A percentile compares a stretch with the other conserved stretches of the same genome.
phyloP scores from a whole-genome alignment of 345 rosid genomes.

The Kernera saxatilis region DNA sequence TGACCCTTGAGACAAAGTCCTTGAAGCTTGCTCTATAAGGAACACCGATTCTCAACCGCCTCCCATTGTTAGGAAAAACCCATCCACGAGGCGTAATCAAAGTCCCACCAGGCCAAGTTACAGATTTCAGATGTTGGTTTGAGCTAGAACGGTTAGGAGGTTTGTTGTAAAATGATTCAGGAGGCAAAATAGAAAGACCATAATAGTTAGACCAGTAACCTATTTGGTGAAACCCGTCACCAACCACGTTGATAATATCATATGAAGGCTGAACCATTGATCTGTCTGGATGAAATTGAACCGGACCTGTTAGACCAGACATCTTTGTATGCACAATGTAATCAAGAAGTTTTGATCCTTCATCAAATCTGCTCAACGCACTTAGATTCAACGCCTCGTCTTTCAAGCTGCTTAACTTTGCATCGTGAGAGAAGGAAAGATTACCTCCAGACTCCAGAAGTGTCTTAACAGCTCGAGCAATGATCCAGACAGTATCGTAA shows the following conservation, averaged over 20 bases:
- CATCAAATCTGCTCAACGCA: constrained; percentile 66
- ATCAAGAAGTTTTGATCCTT: constrained; percentile 52
- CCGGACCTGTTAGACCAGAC: constrained; percentile 73
- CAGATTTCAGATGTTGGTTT: constrained; percentile 54
- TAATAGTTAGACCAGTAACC: constrained; percentile 96
- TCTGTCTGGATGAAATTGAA: constrained; percentile 56
- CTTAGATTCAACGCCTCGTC: constrained; percentile 57
- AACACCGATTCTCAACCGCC: constrained; percentile 62
- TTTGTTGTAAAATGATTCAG: constrained; percentile 61
- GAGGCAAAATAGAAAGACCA: constrained; percentile 65
- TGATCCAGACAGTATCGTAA: constrained; percentile 88
- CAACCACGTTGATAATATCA: constrained; percentile 56
- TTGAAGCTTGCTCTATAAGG: constrained; percentile 69
- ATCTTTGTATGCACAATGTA: constrained; percentile 59
- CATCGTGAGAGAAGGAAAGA: constrained; percentile 63
- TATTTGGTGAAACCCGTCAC: constrained; percentile 36
- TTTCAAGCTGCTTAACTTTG: constrained; percentile 37
- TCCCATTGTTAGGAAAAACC: constrained; percentile 82
- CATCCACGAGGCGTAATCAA: constrained; percentile 74
- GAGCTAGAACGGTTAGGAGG: constrained; percentile 70
- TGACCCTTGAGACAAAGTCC: constrained; percentile 44
- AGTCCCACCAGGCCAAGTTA: constrained; percentile 84
- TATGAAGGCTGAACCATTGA: constrained; percentile 59
- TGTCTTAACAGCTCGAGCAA: constrained; percentile 64
- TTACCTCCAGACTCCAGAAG: constrained; percentile 58